phyloP scores from a whole-genome alignment of 2,329 filamentous ascomycete species.

The Exophiala sideris region DNA sequence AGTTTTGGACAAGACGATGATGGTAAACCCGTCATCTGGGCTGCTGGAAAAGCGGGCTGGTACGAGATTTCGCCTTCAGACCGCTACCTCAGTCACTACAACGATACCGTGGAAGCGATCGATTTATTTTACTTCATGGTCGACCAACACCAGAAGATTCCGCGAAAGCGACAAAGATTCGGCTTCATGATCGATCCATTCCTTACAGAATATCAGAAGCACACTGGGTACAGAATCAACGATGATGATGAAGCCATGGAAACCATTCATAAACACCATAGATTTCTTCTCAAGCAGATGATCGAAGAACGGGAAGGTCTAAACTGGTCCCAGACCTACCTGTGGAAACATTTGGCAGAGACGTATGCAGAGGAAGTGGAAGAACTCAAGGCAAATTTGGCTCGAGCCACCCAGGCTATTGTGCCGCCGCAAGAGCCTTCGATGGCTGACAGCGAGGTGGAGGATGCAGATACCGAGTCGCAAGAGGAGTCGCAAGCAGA shows the following conservation, averaged over 20 bases:
- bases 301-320: slow-evolving; percentile 43
- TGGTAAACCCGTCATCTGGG: slow-evolving; percentile 58
- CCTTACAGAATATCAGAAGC: slow-evolving; percentile 28
- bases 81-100: slow-evolving; percentile 49
- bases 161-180: slow-evolving; percentile 22
- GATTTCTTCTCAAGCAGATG: slow-evolving; percentile 48
- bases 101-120: slow-evolving; percentile 58
- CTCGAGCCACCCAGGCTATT: slow-evolving; percentile 7
- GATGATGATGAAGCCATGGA: slow-evolving; percentile 47
- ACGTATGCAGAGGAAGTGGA: slow-evolving; percentile 34
- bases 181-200: slow-evolving; percentile 29
- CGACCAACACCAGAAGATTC: slow-evolving; percentile 51
- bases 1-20: slow-evolving; percentile 53
- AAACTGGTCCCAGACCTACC: slow-evolving; percentile 43
- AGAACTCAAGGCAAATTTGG: slow-evolving; percentile 17
- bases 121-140: slow-evolving; percentile 59
- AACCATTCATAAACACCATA: slow-evolving; percentile 44
- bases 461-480: slow-evolving; percentile 26
- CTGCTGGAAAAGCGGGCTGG: slow-evolving; percentile 61
- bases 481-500: slow-evolving; percentile 29
- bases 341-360: slow-evolving; percentile 44
- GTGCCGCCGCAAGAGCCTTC: slow-evolving; percentile 31
- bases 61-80: slow-evolving; percentile 55
- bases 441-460: slow-evolving; percentile 28
- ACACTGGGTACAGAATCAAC: slow-evolving; percentile 33